phyloP scores from a whole-genome alignment of 208 protist genomes.

The Trichomonas tenax region DNA sequence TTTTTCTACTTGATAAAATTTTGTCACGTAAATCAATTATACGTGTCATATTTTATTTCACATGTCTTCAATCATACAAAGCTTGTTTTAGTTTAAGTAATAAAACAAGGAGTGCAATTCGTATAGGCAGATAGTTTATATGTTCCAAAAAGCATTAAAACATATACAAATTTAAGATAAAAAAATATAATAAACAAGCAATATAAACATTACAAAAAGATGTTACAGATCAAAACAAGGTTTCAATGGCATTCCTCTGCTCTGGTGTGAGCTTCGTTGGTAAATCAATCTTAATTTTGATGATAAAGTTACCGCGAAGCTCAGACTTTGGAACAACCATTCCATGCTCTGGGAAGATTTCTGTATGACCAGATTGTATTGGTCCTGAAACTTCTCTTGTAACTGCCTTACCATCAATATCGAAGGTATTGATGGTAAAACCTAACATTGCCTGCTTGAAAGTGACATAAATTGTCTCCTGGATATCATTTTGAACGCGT shows the following conservation, averaged over 20 bases:
- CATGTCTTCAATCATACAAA: too few species aligned
- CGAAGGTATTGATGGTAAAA: not conserved
- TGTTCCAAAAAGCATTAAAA: not conserved
- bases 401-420: not conserved
- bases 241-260: not conserved
- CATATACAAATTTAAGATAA: not conserved
- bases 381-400: not conserved
- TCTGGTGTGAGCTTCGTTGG: not conserved
- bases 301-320: not conserved
- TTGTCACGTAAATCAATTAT: too few species aligned
- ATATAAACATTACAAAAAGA: not conserved
- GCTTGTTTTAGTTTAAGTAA: too few species aligned
- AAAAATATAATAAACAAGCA: not conserved
- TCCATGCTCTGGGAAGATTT: not conserved
- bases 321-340: not conserved
- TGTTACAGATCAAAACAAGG: not conserved
- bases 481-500: not conserved
- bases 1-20: too few species aligned
- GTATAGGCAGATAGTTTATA: not conserved
- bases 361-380: not conserved
- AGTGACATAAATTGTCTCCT: not conserved
- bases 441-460: not conserved
- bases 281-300: not conserved
- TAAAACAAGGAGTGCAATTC: too few species aligned
- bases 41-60: too few species aligned